Percentiles rank a stretch among this genome's conserved stretches.
Evolutionary conservation across 768 basidiomycete species (phyloP).

Genomic region (Cubamyces lactineus): DNA sequence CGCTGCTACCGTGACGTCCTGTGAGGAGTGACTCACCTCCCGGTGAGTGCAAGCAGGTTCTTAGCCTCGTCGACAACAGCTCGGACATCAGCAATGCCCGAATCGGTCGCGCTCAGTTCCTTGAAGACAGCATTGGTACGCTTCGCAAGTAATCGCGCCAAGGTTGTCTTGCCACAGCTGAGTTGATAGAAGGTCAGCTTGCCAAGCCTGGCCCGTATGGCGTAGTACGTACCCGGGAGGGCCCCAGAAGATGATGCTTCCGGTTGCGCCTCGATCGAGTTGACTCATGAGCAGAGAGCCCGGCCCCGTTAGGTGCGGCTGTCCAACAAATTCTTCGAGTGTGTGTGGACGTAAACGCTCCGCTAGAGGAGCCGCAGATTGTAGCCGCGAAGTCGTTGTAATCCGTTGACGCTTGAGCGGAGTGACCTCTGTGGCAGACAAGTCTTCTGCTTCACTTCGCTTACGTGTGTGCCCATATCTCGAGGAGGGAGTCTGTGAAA

Average conservation of each 20-base stretch:
- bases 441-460: conserved; percentile 22
- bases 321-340: conserved; percentile 74
- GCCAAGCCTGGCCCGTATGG: not conserved
- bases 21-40: conserved; percentile 47
- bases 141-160: conserved; percentile 71
- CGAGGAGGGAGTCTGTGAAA: conserved; percentile 6
- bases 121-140: conserved; percentile 64
- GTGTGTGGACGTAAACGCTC: conserved; percentile 69
- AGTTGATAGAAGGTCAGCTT: not conserved
- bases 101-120: conserved; percentile 76
- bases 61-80: conserved; percentile 79
- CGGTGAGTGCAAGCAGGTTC: conserved; percentile 61
- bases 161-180: conserved; percentile 75
- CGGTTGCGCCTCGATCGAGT: conserved; percentile 52
- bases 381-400: conserved; percentile 19
- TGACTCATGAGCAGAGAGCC: conserved; percentile 59
- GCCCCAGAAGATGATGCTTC: conserved; percentile 74
- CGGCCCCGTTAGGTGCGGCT: conserved; percentile 60
- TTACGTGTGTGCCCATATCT: conserved; percentile 23
- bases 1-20: not conserved
- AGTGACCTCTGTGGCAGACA: not conserved
- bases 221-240: conserved; percentile 59
- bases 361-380: conserved; percentile 59
- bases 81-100: conserved; percentile 70
- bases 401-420: conserved; percentile 18